Base-by-base conservation (phyloP, 148 eudicot species). In the Beta vulgaris region DNA sequence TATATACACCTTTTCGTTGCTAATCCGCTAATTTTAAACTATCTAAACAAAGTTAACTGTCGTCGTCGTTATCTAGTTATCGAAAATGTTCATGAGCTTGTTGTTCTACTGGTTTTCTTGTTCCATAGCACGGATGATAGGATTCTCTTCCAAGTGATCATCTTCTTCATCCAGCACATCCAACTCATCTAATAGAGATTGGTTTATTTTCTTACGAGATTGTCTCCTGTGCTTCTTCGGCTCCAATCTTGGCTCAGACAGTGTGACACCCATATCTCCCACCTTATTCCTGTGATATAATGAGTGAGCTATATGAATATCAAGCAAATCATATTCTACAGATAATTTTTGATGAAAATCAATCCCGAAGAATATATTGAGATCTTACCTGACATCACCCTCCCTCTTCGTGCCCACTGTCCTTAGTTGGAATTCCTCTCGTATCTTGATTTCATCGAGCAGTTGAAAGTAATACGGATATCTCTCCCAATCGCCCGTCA, bases 361-460 rank as follows among this genome's bases (percentile, higher is more conserved):
- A 32, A 42, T 66, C 28, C 4, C 15, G 11, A n/a, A 5, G 55
- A 71, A 57, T 57, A 37, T 26, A 2, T 8, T 35, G 4, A 42
- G n/a, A 59, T n/a, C 80, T 31, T 90, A 95, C 98, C 97, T 90
- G 51, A 95, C 92, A 72, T 90, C 93, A 74, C 89, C 80, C 80
- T 95, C 98, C 75, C 92, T 84, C 78, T 95, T 95, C 36, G 98
- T 95, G 82, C 98, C 97, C 81, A 92, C 4, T 43, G 93, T 95
- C 87, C 96, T 87, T 65, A 92, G 77, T 81, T 89, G 97, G 82
- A 90, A 88, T 77, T 92, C 92, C 81, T 92, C 98, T 59, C 97
- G 89, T 69, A 86, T 81, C 80, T 77, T 89, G 66, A 95, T 90
- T 78, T 94, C 98, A 85, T 94, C 98, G 63, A 91, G 88, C 82